phyloP scores from a whole-genome alignment of 78 protist species.

The Guillardia theta region DNA sequence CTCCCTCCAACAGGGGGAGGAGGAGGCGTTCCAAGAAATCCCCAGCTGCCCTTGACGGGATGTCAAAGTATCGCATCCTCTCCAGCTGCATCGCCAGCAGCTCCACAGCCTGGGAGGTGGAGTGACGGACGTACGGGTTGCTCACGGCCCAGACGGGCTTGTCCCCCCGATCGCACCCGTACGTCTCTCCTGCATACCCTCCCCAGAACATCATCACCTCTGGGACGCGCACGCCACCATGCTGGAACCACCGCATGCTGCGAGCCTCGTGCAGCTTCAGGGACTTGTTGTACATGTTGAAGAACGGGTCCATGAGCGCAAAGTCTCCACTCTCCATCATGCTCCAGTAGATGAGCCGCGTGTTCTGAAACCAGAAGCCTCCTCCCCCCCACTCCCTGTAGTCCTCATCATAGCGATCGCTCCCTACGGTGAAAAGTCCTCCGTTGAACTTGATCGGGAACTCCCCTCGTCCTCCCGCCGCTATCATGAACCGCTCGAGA shows the following conservation, averaged over 20 bases:
- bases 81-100: not conserved
- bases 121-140: not conserved
- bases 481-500: not conserved
- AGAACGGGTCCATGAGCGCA: not conserved
- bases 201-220: slow-evolving; percentile 1
- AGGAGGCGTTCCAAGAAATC: not conserved
- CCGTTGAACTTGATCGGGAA: slow-evolving; percentile 24
- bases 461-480: not conserved
- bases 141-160: not conserved
- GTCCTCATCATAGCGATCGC: not conserved
- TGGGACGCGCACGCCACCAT: not conserved
- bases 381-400: slow-evolving; percentile 33
- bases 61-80: too few species aligned
- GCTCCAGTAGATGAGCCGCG: not conserved
- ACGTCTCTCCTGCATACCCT: not conserved
- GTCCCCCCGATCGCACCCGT: not conserved
- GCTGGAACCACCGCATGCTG: not conserved
- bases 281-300: not conserved
- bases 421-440: not conserved
- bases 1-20: not conserved
- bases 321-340: not conserved
- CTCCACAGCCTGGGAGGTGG: not conserved
- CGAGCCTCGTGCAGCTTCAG: not conserved
- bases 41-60: not conserved
- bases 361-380: slow-evolving; percentile 8